Evolutionary conservation across 1,139 yeast genomes (phyloP).

Genomic region (Geotrichum armillariae): DNA sequence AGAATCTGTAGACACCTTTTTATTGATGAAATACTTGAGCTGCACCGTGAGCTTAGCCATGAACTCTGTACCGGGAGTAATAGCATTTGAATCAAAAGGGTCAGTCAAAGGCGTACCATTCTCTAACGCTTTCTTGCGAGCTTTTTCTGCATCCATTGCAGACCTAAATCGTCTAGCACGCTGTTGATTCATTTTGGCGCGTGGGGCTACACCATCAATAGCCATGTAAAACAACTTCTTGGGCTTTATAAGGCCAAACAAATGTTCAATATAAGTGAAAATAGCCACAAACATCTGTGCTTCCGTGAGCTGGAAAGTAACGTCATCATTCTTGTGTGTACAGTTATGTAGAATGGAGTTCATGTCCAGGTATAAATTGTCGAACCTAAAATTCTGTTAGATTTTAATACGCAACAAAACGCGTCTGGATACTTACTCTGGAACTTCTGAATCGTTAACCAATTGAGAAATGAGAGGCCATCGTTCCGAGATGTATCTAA

Average conservation of each 20-base stretch:
- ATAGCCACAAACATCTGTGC: conserved; percentile 93
- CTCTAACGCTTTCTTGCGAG: conserved; percentile 60
- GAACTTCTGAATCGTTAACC: conserved; percentile 80
- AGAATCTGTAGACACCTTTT: conserved; percentile 81
- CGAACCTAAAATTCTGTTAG: conserved; percentile 49
- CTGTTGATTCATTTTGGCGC: conserved; percentile 99
- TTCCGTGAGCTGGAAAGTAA: conserved; percentile 56
- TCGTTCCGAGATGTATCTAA: conserved; percentile 95
- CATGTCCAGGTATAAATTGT: conserved; percentile 94
- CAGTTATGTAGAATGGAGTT: conserved; percentile 80
- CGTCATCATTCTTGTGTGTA: conserved; percentile 69
- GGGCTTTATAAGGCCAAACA: conserved; percentile 85
- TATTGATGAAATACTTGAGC: conserved; percentile 85
- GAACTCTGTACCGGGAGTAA: conserved; percentile 98
- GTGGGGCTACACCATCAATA: conserved; percentile 98
- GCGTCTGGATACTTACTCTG: conserved; percentile 53
- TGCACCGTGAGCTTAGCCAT: conserved; percentile 88
- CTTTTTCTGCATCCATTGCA: conserved; percentile 88
- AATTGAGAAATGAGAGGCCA: conserved; percentile 96
- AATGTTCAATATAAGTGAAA: conserved; percentile 90
- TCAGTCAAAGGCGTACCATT: conserved; percentile 58
- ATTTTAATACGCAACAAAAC: not conserved
- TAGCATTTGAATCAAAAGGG: conserved; percentile 86
- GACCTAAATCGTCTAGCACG: conserved; percentile 92
- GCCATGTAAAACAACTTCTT: conserved; percentile 92